Evolutionary conservation across 2,329 filamentous ascomycete genomes (phyloP), one percentile per base, ranked within the genome.

Genomic region (Aspergillus nomiae): DNA sequence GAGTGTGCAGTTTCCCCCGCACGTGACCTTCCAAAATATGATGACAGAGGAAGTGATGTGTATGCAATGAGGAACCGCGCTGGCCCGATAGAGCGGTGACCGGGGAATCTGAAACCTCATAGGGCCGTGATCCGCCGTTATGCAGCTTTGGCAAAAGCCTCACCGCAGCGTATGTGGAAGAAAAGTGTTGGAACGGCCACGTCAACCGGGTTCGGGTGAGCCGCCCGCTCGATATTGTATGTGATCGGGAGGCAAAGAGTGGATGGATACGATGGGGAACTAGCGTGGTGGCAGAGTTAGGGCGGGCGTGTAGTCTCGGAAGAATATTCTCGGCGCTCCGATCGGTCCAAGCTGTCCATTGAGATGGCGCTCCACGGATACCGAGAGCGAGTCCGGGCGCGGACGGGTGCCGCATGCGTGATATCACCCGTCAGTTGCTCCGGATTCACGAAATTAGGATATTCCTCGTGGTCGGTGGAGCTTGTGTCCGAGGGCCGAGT

Each of bases 371-470:
- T 67, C 70, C 70, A 75, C 1, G 65, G 64, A 12, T 66, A 61
- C 16, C 63, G 66, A 9, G 61, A 63, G 4, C 63, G 67, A 3
- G 58, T 61, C 7, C 64, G 59, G 2, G 58, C 65, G 5, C 50
- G 24, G 24, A 54, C 41, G 0, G 71, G 73, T 7, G 69, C 66
- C 0, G 78, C 77, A 64, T 74, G 77, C 1, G 77, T 80, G 7
- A 80, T 69, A 64, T 80, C 78, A 7, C 71, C 69, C 5, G 73
- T 77, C 50, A 80, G 64, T 54, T 77, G 77, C 8, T 73, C 70
- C 6, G 79, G 74, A 56, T 81, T 75, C 30, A 81, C 79, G 59
- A 81, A 81, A 26, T 75, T 74, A 1, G 78, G 78, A 51, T 76
- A 76, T 24, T 79, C 73, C 12, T 78, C 76, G 12, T 68, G 65